Base-by-base conservation (phyloP, 1,139 yeast species). In the Scheffersomyces stambukii region DNA sequence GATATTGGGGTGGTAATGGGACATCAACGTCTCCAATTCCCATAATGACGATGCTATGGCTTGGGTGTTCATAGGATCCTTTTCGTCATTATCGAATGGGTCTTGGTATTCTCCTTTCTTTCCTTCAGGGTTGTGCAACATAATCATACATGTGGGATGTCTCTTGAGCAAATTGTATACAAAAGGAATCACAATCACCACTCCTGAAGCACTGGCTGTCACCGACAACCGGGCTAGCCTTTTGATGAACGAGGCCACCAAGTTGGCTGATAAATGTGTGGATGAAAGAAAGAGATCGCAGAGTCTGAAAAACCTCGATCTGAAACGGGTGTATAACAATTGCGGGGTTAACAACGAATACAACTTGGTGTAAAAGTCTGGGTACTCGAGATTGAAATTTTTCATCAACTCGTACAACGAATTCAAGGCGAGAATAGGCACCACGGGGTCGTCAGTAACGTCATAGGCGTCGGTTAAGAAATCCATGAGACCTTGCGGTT, bases 1-100 rank as follows among this genome's bases (percentile, higher is more conserved):
- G 13, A 93, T 85, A 47, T 91, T 91, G 8, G 98, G 97, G 56
- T 91, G 97, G 50, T 86, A 91, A 54, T 91, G 99, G n/a, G 74
- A 59, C 68, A 81, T 77, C 36, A 84, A 60, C 0, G 94, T 70
- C 38, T 83, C 86, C 35, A 91, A 52, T 54, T 91, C 98, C 98
- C 98, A 91, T 25, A 89, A 57, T 0, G 97, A 88, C 2, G 95
- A 83, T 6, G 73, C 80, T 24, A 89, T 64, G 2, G 98, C 97
- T 17, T 75, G 64, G 1, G 96, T 82, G 36, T 71, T 63, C 35
- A 82, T 65, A 2, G 98, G 98, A 49, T 91, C 86, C 1, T 38
- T 32, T 46, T 83, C 94, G 1, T 54, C 36, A 20, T 64, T 60
- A 40, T 82, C 66, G 50, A 74, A 91, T 3, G 95, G 83, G 48